Conservation (phyloP, 441 rosid species). For the Syzygium syzygioides region DNA sequence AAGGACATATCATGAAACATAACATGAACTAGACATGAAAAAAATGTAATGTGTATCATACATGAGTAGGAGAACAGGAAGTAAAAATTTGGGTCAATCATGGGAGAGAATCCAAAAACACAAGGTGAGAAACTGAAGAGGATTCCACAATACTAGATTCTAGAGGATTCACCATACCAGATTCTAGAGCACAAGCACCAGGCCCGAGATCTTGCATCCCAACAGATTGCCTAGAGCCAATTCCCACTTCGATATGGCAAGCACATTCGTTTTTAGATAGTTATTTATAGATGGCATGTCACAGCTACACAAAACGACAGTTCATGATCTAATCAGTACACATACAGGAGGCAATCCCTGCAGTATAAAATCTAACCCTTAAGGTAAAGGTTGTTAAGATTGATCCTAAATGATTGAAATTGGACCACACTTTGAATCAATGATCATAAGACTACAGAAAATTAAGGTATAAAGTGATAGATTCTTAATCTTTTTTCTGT, state of each 20-base stretch:
- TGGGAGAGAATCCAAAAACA: no score
- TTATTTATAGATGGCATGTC: not conserved
- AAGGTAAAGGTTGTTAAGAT: fast-evolving
- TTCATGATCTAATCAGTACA: not conserved
- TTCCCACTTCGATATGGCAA: not conserved
- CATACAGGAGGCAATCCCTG: not conserved
- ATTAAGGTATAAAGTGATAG: no score
- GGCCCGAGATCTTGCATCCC: not conserved
- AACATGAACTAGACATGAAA: no score
- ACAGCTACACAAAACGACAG: not conserved
- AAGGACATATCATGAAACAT: no score
- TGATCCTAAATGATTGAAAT: not conserved
- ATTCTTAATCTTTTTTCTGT: no score
- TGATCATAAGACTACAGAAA: not conserved
- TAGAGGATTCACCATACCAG: no score
- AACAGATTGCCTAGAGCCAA: not conserved
- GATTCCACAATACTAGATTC: no score
- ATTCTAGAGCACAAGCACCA: not conserved
- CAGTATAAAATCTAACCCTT: not conserved
- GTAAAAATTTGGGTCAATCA: no score
- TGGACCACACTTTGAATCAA: not conserved
- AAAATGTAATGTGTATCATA: no score
- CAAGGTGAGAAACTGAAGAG: no score
- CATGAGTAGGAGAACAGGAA: no score
- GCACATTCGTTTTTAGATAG: not conserved